Conservation (phyloP, 768 basidiomycete genomes). For the Gymnopilus dilepis region DNA sequence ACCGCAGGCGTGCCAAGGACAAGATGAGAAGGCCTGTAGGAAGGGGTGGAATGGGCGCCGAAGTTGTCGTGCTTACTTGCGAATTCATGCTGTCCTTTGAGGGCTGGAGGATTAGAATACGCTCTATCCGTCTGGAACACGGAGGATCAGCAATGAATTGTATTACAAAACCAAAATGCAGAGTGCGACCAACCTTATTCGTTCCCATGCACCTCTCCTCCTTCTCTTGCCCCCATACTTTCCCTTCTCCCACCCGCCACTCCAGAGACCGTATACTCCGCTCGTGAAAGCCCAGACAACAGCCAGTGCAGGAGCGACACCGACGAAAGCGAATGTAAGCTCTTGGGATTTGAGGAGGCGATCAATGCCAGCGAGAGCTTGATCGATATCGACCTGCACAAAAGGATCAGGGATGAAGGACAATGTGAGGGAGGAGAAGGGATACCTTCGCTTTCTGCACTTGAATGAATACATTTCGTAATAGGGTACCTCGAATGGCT, state of each 20-base stretch:
- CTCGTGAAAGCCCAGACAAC: conserved; percentile 64
- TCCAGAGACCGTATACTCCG: conserved; percentile 55
- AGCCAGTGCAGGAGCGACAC: conserved; percentile 87
- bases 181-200: conserved; percentile 58
- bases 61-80: conserved; percentile 23
- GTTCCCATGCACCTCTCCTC: conserved; percentile 66
- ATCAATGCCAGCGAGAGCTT: conserved; percentile 90
- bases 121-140: conserved; percentile 62
- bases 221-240: conserved; percentile 62
- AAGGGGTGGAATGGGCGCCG: conserved; percentile 50
- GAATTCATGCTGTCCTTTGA: neutral
- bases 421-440: neutral
- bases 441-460: conserved; percentile 92
- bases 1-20: conserved; percentile 23
- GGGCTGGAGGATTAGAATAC: conserved; percentile 52
- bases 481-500: conserved; percentile 76
- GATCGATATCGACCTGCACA: conserved; percentile 85
- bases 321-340: conserved; percentile 95
- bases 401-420: neutral
- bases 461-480: conserved; percentile 88
- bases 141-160: neutral
- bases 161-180: neutral
- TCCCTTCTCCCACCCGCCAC: conserved; percentile 51
- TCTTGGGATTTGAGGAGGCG: conserved; percentile 93
- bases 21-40: conserved; percentile 57